These are phyloP conservation scores for Paramecium octaurelia DNA, from an alignment of 73 alveolate genomes.

Conservation along the genomic window DNA sequence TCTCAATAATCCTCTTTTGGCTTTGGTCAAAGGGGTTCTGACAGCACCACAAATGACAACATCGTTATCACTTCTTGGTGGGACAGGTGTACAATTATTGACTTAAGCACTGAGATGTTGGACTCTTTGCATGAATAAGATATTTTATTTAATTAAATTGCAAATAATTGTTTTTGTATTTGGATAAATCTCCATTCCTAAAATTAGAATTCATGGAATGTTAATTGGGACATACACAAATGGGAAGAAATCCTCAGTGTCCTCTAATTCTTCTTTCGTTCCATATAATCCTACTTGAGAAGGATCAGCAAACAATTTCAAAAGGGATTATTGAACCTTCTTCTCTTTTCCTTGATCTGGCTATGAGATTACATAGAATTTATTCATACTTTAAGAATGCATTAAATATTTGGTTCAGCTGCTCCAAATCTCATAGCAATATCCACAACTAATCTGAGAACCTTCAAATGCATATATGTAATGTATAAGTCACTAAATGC, in stretches of 20 bases:
- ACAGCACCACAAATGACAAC: constrained; percentile 97
- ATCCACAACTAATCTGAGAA: constrained; percentile 80
- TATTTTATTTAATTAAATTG: constrained; percentile 25
- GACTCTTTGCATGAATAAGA: constrained; percentile 4
- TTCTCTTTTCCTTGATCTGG: constrained; percentile 72
- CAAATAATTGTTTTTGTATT: background rate
- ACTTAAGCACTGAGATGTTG: background rate
- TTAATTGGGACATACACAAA: constrained; percentile 71
- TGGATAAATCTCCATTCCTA: constrained; percentile 19
- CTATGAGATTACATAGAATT: background rate
- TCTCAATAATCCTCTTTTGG: constrained; percentile 95
- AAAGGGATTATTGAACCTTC: constrained; percentile 63
- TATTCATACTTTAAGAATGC: background rate
- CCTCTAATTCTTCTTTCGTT: constrained; percentile 81
- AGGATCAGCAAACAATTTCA: constrained; percentile 3
- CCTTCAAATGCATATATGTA: constrained; percentile 76
- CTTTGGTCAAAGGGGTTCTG: constrained; percentile 97
- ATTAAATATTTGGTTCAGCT: constrained; percentile 53
- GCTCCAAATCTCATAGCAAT: constrained; percentile 82
- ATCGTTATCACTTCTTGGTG: constrained; percentile 82
- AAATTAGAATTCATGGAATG: constrained; percentile 36
- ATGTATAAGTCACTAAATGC: constrained; percentile 80
- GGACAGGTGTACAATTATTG: background rate
- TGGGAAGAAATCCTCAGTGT: constrained; percentile 90
- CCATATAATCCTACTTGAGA: constrained; percentile 75